Base-by-base conservation (phyloP, 768 basidiomycete genomes). In the Boletus rubroflammeus region DNA sequence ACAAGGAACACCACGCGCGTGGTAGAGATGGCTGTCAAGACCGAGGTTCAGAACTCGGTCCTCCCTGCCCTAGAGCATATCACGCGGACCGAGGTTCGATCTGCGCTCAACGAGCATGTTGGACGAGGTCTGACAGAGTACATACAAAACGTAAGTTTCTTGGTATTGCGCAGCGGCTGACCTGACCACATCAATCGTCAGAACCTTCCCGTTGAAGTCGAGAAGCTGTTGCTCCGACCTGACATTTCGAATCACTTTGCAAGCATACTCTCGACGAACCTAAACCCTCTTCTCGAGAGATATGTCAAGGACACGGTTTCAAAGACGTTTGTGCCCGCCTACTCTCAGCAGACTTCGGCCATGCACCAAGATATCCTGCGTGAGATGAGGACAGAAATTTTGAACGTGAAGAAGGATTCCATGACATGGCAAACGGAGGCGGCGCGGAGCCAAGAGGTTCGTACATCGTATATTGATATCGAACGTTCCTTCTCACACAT, bases 1-100 rank as follows among this genome's bases (percentile, higher is more conserved):
- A 92, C 88, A 9, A 84, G 88, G 72, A 93, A 93, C 61, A 93
- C 91, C 11, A 90, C 90, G 10, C 81, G 90, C 13, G 88, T 93
- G 45, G 92, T 94, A 41, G 92, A 94, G 73, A 80, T 87, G 79
- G 92, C 90, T 14, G 87, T 93, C 64, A 92, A 91, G 75, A 78
- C 75, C 49, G 91, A 93, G 67, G 86, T 93, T 15, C 90, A 90
- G 67, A 86, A 79, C 62, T 90, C 89, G 0, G 88, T 94, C 13
- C 75, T 93, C 19, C 92, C 92, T 5, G 81, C 90, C 8, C 76
- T 94, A 32, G 90, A 92, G 68, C 84, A 74, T 50, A 90, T 93
- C 67, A 93, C 90, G 9, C 87, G 84, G 72, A 82, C 72, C 47
- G 91, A 93, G 70, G 87, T 95, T 51, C 86, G 85, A 69, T 72